Base-by-base conservation (phyloP, 345 rosid genomes). In the Linum trigynum region DNA sequence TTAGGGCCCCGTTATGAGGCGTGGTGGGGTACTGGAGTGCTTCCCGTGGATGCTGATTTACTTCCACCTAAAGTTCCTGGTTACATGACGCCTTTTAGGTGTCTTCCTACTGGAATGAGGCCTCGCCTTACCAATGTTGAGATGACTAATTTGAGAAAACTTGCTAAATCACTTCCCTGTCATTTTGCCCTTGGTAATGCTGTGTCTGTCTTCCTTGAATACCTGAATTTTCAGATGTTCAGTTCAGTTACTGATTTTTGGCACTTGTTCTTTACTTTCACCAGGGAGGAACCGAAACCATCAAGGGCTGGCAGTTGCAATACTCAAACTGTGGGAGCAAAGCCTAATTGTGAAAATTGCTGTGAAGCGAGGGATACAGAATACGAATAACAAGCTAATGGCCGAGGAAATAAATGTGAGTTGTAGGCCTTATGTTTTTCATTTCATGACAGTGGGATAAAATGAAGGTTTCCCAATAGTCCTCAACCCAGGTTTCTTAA, bases 21-120 rank as follows among this genome's bases (percentile, higher is more conserved):
- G 74, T 91, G 92, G 91, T 95, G 99, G 99, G 99, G 99, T 57
- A 95, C 97, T 12, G 99, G 99, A 65, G 75, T 95, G 39, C 87
- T 91, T 62, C 99, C 97, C 1, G 96, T 95, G 64, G 88, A 95
- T 81, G 99, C 97, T 23, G 97, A 91, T 80, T 77, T 84, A 51
- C 95, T 95, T 74, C 94, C 96, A 74, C 82, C 76, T 55, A 86
- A 80, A 60, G 64, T 95, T 82, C 84, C 91, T 40, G 94, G 82
- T 63, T 95, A 88, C 66, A 91, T 85, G 72, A 86, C 99, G n/a
- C 99, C 99, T 36, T 85, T 84, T 61, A 91, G 99, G 80, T 84
- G 91, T 80, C 99, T 95, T 76, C 99, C 99, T 67, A 79, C 90
- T 38, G 95, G 95, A 78, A 89, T 89, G 96, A 80, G 99, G 64